Base-by-base conservation (phyloP, 164 flowering plant species). In the Stephania cephalantha region DNA sequence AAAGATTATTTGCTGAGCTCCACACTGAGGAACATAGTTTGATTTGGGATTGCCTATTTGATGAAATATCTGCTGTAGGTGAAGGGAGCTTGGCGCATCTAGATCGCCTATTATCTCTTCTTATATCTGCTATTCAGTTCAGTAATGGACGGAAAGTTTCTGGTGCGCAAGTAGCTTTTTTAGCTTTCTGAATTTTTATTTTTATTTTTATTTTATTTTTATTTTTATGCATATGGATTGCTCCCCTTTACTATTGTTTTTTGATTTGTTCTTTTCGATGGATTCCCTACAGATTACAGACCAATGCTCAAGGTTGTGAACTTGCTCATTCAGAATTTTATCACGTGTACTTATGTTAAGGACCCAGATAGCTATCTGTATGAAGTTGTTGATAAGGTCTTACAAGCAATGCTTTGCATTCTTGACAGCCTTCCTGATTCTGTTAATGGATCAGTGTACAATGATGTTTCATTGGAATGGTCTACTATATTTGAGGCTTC, bases 401-500 rank as follows among this genome's bases (percentile, higher is more conserved):
- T 91, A 72, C 86, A 85, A 69, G 78, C 91, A 63, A 87, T 92
- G 90, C 80, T 89, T 15, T 79, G 82, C 79, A 82, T 88, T 83
- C 83, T 92, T 80, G 89, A 87, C 79, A 88, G 88, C 73, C 84
- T 91, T 13, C 74, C 74, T 11, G 68, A 30, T 76, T 58, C 72
- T 42, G 77, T 79, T 75, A 79, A 89, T 72, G 29, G 71, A 70
- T 66, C 82, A 18, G 66, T 74, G 58, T 75, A 92, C 10, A 74
- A 81, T 55, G 53, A 44, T 1, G 70, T 90, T 80, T 81, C 87
- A 15, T 58, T 58, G 68, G 81, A 89, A 70, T 96, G 97, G 97
- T 85, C 87, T 80, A 87, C 89, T 31, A 80, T 86, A 25, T 92
- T 96, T 84, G 78, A 81, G 72, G 86, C 87, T 79, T 86, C 88